Base-by-base conservation (phyloP, 208 protist genomes). In the Balamuthia mandrillaris region DNA sequence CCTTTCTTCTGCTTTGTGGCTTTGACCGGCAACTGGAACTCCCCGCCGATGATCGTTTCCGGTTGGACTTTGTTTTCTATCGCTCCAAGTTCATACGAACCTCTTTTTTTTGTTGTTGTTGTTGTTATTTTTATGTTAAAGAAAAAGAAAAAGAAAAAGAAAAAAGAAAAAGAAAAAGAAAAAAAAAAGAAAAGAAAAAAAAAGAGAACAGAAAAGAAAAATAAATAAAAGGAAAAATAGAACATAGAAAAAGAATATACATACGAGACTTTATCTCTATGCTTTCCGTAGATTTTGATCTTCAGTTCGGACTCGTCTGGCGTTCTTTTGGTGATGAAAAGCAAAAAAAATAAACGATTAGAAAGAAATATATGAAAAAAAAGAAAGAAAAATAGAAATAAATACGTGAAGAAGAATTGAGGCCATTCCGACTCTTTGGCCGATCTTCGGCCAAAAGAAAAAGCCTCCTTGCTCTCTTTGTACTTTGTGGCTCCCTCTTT, bases 381-480 rank as follows among this genome's bases (percentile, higher is more conserved):
- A 1, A 61, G 33, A 61, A 61, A 61, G 16, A 54, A 18, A 14
- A 18, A 54, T 21, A 54, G 47, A 54, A 54, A 18, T 29, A 35
- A 1, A 21, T 68, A 68, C 60, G 60, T 37, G 60, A 68, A 68
- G 60, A 68, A 68, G 60, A 68, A 68, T 21, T 68, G 60, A 7
- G 60, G 60, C 60, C 60, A 68, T 29, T 24, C 44, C 35, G 60
- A 68, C 60, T 68, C 60, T 37, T 68, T 68, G 60, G 60, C 18
- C 9, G 60, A 44, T 45, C 60, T 68, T 68, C 60, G 37, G 35
- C 60, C 60, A 68, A n/a, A n/a, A n/a, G n/a, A n/a, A n/a, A n/a
- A n/a, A n/a, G n/a, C n/a, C 24, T 68, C 60, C 60, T 68, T 68
- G 60, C 35, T 68, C 60, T 68, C 44, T 37, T 68, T 68, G 35